Evolutionary conservation across 1,284 basidiomycete species (phyloP), one percentile per base, ranked within the genome.

Genomic region (Ceratobasidium sp.): DNA sequence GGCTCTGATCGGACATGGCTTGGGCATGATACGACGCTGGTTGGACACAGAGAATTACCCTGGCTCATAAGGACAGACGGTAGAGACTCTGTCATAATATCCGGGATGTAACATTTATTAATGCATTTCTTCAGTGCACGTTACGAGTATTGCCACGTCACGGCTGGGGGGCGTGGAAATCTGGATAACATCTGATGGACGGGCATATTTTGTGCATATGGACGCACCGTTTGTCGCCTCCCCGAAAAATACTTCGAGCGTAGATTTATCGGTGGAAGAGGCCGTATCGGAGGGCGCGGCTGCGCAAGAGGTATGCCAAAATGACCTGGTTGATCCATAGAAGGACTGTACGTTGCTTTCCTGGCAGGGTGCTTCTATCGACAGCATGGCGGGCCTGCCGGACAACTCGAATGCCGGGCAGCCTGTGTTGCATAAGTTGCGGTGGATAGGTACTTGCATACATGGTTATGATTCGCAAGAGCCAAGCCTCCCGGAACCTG

Each of bases 151-250:
- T 29, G 79, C 85, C 37, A 84, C 88, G 77, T 88, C 88, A 64
- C 85, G 87, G 61, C 79, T 83, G 6, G 86, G 87, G 41, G 88
- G 87, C 24, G 86, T 89, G 14, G 92, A 94, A 81, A 88, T 88
- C 0, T 94, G 92, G 92, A 87, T 92, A 61, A 92, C 92, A 1
- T 92, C 92, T 1, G 92, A 94, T 77, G 92, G 92, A 49, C 83
- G 92, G 77, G 91, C 86, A 16, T 94, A 94, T 79, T 87, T 93
- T 76, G 92, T 92, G 5, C 88, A 88, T 74, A 83, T 92, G 22
- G 83, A 83, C 46, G 86, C 87, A 75, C 82, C 78, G 62, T 65
- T 78, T 49, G 61, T 64, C 24, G 24, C 59, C 19, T 74, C 72
- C 31, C 72, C 72, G 6, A 53, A 51, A 13, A 53, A 46, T n/a